These are phyloP conservation scores for Geranium rotundifolium DNA, from an alignment of 345 rosid genomes.

Conservation along the genomic window DNA sequence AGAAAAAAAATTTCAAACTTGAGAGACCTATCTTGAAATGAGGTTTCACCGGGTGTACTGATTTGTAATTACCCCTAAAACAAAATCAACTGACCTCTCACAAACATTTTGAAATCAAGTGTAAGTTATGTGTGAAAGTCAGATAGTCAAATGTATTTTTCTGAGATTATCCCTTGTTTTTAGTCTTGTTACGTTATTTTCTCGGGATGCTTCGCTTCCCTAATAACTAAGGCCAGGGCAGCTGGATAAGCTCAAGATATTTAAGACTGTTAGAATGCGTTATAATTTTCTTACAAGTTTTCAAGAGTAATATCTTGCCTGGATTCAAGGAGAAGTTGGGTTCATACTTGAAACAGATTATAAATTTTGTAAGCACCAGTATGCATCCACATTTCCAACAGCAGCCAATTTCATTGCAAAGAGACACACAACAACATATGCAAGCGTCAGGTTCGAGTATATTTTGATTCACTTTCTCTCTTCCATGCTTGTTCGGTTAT, in stretches of 20 bases:
- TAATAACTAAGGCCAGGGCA: conserved; percentile 63
- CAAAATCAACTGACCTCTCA: no score
- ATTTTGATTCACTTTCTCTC: conserved; percentile 11
- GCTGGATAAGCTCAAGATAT: conserved; percentile 51
- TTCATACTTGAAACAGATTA: conserved; percentile 51
- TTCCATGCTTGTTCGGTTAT: conserved; percentile 2
- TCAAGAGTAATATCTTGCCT: conserved; percentile 32
- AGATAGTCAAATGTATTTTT: no score
- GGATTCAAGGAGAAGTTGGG: no score
- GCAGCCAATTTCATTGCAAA: conserved; percentile 51
- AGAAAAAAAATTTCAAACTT: no score
- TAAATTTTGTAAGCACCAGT: conserved; percentile 34
- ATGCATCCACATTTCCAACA: conserved; percentile 48
- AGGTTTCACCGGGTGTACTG: no score
- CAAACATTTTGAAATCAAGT: no score
- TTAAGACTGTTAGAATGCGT: conserved; percentile 64
- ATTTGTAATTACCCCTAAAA: no score
- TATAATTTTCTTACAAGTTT: conserved; percentile 35
- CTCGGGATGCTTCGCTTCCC: conserved; percentile 50
- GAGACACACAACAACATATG: conserved; percentile 67
- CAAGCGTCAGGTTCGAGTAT: conserved; percentile 71
- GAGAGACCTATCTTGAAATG: no score
- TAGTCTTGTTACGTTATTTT: neutral
- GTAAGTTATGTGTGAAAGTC: no score
- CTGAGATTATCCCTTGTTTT: no score